Conservation (phyloP, 2,329 filamentous ascomycete species). For the Epichloe bromicola region DNA sequence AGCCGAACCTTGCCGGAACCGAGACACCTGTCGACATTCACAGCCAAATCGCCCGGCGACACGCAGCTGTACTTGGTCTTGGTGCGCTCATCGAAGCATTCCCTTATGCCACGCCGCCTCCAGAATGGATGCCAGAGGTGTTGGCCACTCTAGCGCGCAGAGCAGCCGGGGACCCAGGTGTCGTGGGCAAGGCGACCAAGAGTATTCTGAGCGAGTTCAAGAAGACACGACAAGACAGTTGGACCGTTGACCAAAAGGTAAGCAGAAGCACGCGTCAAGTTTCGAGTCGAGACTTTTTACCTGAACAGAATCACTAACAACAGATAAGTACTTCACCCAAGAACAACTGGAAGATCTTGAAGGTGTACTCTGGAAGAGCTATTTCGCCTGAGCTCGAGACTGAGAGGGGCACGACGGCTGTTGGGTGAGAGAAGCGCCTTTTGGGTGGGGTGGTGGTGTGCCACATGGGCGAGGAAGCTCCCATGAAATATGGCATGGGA, state of each 20-base stretch:
- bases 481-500: neutral
- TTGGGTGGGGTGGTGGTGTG: too few relatives aligned
- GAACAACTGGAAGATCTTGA: conserved; percentile 93
- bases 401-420: neutral
- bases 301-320: conserved; percentile 14
- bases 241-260: conserved; percentile 96
- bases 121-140: conserved; percentile 86
- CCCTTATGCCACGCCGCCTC: conserved; percentile 87
- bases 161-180: conserved; percentile 77
- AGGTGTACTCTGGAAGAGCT: conserved; percentile 98
- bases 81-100: conserved; percentile 90
- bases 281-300: neutral
- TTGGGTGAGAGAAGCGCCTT: neutral
- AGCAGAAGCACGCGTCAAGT: conserved; percentile 16
- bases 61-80: conserved; percentile 83
- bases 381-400: conserved; percentile 58
- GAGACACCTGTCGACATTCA: conserved; percentile 60
- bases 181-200: conserved; percentile 94
- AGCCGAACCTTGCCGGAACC: conserved; percentile 45
- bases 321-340: conserved; percentile 58
- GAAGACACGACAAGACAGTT: conserved; percentile 97
- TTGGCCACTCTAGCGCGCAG: conserved; percentile 72
- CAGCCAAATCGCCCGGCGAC: conserved; percentile 66
- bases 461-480: neutral
- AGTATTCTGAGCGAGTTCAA: conserved; percentile 92